Percentiles rank a stretch among this genome's conserved stretches.
Evolutionary conservation across 441 rosid species (phyloP).

Genomic region (Erodium texanum): DNA sequence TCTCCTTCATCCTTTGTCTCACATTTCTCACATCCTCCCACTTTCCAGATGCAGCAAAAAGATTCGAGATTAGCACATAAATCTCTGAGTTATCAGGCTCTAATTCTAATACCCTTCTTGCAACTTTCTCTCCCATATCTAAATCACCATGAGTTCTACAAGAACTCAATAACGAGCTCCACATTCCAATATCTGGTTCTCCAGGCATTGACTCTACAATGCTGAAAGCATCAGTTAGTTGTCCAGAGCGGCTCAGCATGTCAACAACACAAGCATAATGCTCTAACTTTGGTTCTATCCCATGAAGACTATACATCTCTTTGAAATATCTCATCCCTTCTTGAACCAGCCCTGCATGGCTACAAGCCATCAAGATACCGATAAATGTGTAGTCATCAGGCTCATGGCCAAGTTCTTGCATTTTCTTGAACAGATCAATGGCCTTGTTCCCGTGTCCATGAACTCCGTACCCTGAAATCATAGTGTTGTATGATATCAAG

Average conservation of each 20-base stretch:
- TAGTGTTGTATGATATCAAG: constrained; percentile 36
- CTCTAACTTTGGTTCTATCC: constrained; percentile 31
- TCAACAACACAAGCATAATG: constrained; percentile 47
- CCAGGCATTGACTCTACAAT: constrained; percentile 30
- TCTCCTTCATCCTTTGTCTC: constrained; percentile 30
- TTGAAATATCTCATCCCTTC: constrained; percentile 36
- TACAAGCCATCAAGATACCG: constrained; percentile 43
- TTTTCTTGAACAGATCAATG: constrained; percentile 35
- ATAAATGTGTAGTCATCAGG: constrained; percentile 41
- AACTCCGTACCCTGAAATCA: constrained; percentile 39
- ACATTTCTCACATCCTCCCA: constrained; percentile 34
- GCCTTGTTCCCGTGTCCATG: constrained; percentile 40
- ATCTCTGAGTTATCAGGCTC: constrained; percentile 35
- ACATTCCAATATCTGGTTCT: constrained; percentile 32
- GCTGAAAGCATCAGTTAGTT: constrained; percentile 30
- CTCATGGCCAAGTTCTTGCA: constrained; percentile 27
- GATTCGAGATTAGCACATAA: constrained; percentile 39
- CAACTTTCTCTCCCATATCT: constrained; percentile 35
- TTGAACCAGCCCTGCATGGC: constrained; percentile 34
- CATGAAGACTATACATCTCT: constrained; percentile 25
- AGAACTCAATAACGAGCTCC: constrained; percentile 42
- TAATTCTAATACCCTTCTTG: constrained; percentile 27
- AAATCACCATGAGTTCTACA: constrained; percentile 33
- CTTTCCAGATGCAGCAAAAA: constrained; percentile 32
- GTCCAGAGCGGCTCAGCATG: constrained; percentile 45